Evolutionary conservation across 768 basidiomycete genomes (phyloP).

Genomic region (Boletales sp.): DNA sequence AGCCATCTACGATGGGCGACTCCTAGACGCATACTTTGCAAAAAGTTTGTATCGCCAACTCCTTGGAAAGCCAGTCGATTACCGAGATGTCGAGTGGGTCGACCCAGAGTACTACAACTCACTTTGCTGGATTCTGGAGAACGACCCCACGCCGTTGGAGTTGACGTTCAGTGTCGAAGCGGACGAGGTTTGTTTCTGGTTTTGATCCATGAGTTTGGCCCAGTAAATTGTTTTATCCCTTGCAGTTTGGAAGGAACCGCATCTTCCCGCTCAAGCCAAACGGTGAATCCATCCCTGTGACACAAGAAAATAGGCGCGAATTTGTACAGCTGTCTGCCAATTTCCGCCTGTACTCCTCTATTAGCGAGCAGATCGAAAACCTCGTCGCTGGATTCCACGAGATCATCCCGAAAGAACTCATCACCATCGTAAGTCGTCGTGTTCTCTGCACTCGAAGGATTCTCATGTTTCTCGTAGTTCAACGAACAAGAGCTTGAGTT

Average conservation of each 20-base stretch:
- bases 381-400: constrained; percentile 92
- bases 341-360: constrained; percentile 89
- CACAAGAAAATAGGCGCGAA: constrained; percentile 94
- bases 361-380: constrained; percentile 93
- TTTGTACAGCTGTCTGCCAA: constrained; percentile 95
- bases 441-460: not conserved
- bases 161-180: constrained; percentile 95
- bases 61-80: constrained; percentile 90
- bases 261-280: constrained; percentile 83
- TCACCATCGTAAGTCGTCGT: constrained; percentile 71
- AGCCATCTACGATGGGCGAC: constrained; percentile 92
- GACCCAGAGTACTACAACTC: constrained; percentile 99
- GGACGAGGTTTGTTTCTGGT: constrained; percentile 59
- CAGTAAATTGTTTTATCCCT: not conserved
- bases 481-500: constrained; percentile 93
- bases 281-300: constrained; percentile 82
- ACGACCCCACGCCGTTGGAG: constrained; percentile 83
- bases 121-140: constrained; percentile 96
- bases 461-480: constrained; percentile 50
- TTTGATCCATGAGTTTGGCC: not conserved
- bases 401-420: constrained; percentile 94
- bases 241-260: constrained; percentile 85
- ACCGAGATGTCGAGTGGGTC: constrained; percentile 95
- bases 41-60: constrained; percentile 95
- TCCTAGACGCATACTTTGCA: constrained; percentile 97